These are phyloP conservation scores for Myriangium duriaei DNA, from an alignment of 2,329 filamentous ascomycete species.

Conservation along the genomic window DNA sequence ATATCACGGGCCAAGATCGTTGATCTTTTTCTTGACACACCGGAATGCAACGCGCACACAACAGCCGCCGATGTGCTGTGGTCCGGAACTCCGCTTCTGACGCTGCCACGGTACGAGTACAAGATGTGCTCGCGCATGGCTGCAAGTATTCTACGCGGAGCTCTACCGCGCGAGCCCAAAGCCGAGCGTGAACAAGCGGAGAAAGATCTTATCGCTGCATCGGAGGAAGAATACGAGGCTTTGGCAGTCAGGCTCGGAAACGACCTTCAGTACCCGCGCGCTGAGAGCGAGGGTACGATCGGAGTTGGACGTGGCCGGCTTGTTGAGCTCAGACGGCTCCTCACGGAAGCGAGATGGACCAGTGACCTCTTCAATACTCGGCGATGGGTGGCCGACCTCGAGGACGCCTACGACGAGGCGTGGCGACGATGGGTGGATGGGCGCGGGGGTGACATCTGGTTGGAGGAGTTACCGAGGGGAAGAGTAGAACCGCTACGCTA, in stretches of 20 bases:
- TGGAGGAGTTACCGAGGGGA: conserved; percentile 30
- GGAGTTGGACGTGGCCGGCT: conserved; percentile 47
- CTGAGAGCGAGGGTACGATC: conserved; percentile 29
- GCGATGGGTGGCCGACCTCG: conserved; percentile 82
- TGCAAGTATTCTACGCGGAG: conserved; percentile 82
- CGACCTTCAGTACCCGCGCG: conserved; percentile 46
- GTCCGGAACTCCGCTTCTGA: conserved; percentile 88
- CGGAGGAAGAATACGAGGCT: conserved; percentile 75
- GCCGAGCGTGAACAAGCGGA: conserved; percentile 55
- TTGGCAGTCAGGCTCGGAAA: conserved; percentile 57
- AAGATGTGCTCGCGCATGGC: conserved; percentile 99
- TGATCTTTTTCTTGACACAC: conserved; percentile 91
- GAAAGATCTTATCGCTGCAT: conserved; percentile 60
- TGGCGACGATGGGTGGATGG: conserved; percentile 82
- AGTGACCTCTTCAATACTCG: conserved; percentile 84
- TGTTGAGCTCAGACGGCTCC: conserved; percentile 60
- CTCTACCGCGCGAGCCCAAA: conserved; percentile 54
- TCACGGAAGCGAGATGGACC: conserved; percentile 74
- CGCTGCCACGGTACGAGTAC: conserved; percentile 80
- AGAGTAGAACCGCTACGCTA: background rate
- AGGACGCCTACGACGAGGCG: conserved; percentile 75
- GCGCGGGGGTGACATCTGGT: conserved; percentile 84
- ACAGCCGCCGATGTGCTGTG: conserved; percentile 93
- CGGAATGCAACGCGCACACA: conserved; percentile 96
- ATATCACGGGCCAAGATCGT: conserved; percentile 85